A percentile compares a stretch with the other conserved stretches of the same genome.
Evolutionary conservation across 2,329 filamentous ascomycete species (phyloP).

Genomic region (Venturia pyrina): DNA sequence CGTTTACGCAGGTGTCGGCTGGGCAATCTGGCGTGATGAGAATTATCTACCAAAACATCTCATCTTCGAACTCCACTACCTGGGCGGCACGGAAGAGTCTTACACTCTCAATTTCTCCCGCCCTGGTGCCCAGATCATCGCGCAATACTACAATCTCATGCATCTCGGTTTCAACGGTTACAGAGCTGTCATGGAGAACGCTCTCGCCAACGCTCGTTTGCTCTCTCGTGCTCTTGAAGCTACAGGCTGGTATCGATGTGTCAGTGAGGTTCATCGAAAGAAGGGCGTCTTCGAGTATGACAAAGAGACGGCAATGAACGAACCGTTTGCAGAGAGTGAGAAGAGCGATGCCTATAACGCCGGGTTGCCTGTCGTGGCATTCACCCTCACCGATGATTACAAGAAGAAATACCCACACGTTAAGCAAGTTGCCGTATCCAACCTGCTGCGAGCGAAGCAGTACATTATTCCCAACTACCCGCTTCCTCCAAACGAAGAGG

Average conservation of each 20-base stretch:
- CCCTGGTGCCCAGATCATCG: slow-evolving; percentile 58
- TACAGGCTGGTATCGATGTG: slow-evolving; percentile 55
- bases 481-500: slow-evolving; percentile 50
- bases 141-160: slow-evolving; percentile 64
- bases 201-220: slow-evolving; percentile 53
- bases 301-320: slow-evolving; percentile 25
- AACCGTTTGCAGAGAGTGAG: slow-evolving; percentile 36
- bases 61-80: slow-evolving; percentile 61
- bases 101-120: slow-evolving; percentile 66
- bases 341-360: slow-evolving; percentile 52
- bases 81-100: slow-evolving; percentile 60
- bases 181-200: slow-evolving; percentile 55
- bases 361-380: slow-evolving; percentile 59
- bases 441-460: slow-evolving; percentile 54
- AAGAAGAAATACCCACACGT: slow-evolving; percentile 50
- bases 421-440: slow-evolving; percentile 53
- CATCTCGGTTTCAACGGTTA: slow-evolving; percentile 60
- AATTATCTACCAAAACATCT: slow-evolving; percentile 55
- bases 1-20: slow-evolving; percentile 58
- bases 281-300: slow-evolving; percentile 36
- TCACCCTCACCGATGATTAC: slow-evolving; percentile 52
- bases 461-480: slow-evolving; percentile 64
- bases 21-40: slow-evolving; percentile 61
- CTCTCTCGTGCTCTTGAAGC: slow-evolving; percentile 54
- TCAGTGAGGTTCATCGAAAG: slow-evolving; percentile 56